Conservation (phyloP, 495 filamentous ascomycete species). For the Neurospora hispaniola region DNA sequence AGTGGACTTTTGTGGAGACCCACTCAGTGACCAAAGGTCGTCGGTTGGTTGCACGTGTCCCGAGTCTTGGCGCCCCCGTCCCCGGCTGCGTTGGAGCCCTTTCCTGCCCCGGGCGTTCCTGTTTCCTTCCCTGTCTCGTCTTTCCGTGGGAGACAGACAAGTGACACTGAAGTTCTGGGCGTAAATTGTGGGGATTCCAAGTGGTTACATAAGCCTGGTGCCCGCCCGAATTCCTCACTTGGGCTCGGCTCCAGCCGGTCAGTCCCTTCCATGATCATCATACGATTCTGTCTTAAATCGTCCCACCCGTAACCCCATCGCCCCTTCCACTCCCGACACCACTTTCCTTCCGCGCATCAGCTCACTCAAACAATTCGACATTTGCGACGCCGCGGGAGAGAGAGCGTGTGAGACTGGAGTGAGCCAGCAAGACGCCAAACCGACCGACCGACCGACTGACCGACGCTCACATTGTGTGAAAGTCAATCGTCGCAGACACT, state of each 20-base stretch:
- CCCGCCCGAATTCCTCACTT: background rate
- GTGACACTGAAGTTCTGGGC: background rate
- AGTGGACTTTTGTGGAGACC: background rate
- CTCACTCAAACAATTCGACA: background rate
- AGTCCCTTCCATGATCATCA: conserved; percentile 7
- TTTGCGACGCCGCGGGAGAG: background rate
- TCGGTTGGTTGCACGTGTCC: background rate
- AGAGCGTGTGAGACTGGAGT: background rate
- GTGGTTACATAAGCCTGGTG: background rate
- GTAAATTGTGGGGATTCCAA: background rate
- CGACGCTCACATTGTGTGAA: background rate
- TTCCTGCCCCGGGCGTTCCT: background rate
- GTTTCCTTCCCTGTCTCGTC: background rate
- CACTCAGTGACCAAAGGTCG: background rate
- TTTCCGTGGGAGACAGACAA: background rate
- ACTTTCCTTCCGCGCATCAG: background rate
- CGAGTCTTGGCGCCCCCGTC: background rate
- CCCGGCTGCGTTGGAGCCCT: background rate
- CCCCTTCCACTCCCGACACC: background rate
- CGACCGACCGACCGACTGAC: background rate
- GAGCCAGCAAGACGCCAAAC: background rate
- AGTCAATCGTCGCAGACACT: background rate
- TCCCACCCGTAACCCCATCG: conserved; percentile 19
- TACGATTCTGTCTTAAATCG: conserved; percentile 22
- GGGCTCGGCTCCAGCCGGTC: conserved; percentile 9